These are phyloP conservation scores for Trifolium dubium DNA, from an alignment of 306 rosid species.

Conservation along the genomic window DNA sequence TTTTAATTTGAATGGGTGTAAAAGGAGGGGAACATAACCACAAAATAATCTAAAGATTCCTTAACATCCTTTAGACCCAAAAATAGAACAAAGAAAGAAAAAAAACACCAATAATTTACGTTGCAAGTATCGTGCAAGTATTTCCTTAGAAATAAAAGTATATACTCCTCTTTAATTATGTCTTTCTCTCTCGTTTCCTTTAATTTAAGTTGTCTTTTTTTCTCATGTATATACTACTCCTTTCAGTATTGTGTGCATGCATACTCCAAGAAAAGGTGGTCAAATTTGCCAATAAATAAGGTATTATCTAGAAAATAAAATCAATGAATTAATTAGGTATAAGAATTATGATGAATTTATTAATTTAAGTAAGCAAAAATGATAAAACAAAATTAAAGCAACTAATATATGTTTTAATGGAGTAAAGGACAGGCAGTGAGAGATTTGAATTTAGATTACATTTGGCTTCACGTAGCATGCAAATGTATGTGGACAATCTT, in stretches of 20 bases:
- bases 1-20: neutral
- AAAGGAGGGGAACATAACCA: neutral
- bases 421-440: conserved; percentile 8
- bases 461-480: conserved; percentile 43
- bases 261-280: neutral
- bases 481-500: conserved; percentile 39
- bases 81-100: neutral
- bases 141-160: neutral
- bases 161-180: neutral
- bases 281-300: neutral
- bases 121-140: conserved; percentile 33
- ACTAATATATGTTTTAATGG: neutral
- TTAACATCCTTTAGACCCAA: conserved; percentile 6
- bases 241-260: neutral
- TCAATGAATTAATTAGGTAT: neutral
- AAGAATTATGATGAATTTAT: conserved; percentile 8
- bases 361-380: neutral
- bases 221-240: neutral
- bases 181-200: neutral
- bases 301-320: neutral
- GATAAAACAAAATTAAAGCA: neutral
- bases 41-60: conserved; percentile 37
- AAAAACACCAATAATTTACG: conserved; percentile 34
- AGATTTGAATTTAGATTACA: conserved; percentile 33
- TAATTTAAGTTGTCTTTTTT: neutral